Evolutionary conservation across 805 yeast genomes (phyloP).

Genomic region (Hyphopichia homilentoma): DNA sequence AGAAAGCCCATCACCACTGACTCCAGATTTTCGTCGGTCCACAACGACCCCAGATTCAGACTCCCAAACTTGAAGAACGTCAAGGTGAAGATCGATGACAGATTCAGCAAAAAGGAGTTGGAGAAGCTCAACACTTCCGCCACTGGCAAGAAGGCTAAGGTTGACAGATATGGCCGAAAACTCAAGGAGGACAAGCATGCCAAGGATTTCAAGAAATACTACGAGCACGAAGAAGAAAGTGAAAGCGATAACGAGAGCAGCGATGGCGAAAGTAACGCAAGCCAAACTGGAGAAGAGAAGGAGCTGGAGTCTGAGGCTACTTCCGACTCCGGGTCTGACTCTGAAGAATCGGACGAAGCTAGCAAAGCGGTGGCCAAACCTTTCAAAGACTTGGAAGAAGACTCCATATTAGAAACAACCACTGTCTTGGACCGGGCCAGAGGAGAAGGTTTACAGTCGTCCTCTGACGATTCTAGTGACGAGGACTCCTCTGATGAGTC

Average conservation of each 20-base stretch:
- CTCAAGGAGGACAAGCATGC: constrained; percentile 42
- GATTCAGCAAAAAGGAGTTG: constrained; percentile 70
- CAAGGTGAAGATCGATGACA: constrained; percentile 76
- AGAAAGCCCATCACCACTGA: constrained; percentile 49
- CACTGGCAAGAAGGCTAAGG: constrained; percentile 56
- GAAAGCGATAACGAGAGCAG: constrained; percentile 19
- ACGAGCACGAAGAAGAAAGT: constrained; percentile 41
- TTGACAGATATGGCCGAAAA: constrained; percentile 87
- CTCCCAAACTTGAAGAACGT: constrained; percentile 65
- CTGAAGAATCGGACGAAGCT: constrained; percentile 19
- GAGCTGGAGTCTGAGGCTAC: constrained; percentile 12
- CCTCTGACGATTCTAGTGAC: constrained; percentile 40
- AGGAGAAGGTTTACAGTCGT: constrained; percentile 54
- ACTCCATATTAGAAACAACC: constrained; percentile 8
- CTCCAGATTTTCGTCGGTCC: constrained; percentile 73
- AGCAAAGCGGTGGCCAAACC: constrained; percentile 13
- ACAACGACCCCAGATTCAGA: constrained; percentile 84
- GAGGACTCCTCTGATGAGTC: constrained; percentile 42
- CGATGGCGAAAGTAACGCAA: constrained; percentile 12
- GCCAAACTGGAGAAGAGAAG: constrained; percentile 8
- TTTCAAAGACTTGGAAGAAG: constrained; percentile 17
- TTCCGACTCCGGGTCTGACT: constrained; percentile 8
- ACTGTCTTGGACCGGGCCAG: constrained; percentile 55
- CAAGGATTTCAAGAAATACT: constrained; percentile 62
- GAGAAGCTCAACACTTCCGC: constrained; percentile 41